phyloP scores from a whole-genome alignment of 2,329 filamentous ascomycete genomes.

The Rhynchosporium graminicola region DNA sequence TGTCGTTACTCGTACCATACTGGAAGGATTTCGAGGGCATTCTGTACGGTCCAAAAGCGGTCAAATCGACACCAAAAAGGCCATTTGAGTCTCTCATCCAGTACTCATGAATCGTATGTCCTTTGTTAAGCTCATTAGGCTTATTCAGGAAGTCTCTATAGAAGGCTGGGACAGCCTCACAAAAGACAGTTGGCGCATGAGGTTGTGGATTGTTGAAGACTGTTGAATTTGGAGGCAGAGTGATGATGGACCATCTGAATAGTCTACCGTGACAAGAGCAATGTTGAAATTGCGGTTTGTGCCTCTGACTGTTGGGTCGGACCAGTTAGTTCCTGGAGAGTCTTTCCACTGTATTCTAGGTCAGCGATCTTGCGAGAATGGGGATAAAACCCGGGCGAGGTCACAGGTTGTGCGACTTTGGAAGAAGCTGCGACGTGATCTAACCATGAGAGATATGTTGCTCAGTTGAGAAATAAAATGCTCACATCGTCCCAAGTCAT shows the following conservation, averaged over 20 bases:
- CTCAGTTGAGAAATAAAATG: not conserved
- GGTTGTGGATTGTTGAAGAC: conserved; percentile 26
- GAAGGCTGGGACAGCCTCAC: conserved; percentile 20
- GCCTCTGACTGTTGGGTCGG: conserved; percentile 20
- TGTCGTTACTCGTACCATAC: conserved; percentile 20
- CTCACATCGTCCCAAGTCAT: conserved; percentile 14
- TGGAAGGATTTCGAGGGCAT: conserved; percentile 22
- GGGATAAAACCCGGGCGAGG: not conserved
- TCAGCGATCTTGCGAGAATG: not conserved
- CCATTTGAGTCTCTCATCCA: conserved; percentile 27
- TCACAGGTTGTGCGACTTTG: not conserved
- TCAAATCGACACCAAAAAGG: conserved; percentile 26
- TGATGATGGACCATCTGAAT: conserved; percentile 19
- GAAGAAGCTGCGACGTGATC: not conserved
- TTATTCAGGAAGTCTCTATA: conserved; percentile 26
- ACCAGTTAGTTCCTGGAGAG: conserved; percentile 25
- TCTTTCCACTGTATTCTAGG: conserved; percentile 14
- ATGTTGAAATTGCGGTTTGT: conserved; percentile 27
- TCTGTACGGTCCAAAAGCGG: conserved; percentile 23
- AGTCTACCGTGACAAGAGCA: conserved; percentile 24
- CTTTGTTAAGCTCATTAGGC: conserved; percentile 22
- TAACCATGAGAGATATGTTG: not conserved
- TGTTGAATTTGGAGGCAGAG: conserved; percentile 18
- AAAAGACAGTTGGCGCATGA: conserved; percentile 9
- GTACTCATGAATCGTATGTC: conserved; percentile 28